Base-by-base conservation (phyloP, 257 asterid genomes). In the Nicotiana sylvestris region DNA sequence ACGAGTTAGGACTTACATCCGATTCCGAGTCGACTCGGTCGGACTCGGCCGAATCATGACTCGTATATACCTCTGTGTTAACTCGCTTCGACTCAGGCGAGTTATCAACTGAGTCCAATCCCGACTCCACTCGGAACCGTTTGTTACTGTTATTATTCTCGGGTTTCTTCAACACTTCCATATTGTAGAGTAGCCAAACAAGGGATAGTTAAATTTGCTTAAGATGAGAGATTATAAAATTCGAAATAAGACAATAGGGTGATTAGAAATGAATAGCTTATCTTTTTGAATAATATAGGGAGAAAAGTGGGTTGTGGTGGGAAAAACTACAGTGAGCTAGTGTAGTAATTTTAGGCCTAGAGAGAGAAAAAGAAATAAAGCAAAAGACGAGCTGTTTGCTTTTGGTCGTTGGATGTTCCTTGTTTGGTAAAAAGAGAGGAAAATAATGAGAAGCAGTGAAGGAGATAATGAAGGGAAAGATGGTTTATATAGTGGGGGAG, bases 71-170 rank as follows among this genome's bases (percentile, higher is more conserved):
- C 21, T 69, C 78, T 0, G 78, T 3, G 78, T 39, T 57, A 39
- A 81, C 84, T 60, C 85, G 85, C 18, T 84, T 81, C 4, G 78
- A 67, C 86, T 81, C 86, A 49, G 83, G 76, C 21, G 84, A 81
- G 76, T 74, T 39, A 7, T 7, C 27, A 13, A 9, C 17, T 17
- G 84, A 18, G 11, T 55, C 80, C 51, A 78, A 78, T 72, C 85
- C 84, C 1, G 86, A 82, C 87, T 82, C 90, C 15, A 61, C 76
- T 6, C 89, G 85, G 82, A 2, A 69, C 68, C 92, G 83, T 64
- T 87, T 89, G 70, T 53, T 82, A 62, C 16, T 55, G n/a, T 10
- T 58, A 29, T 17, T 64, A 29, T 17, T 69, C 4, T 81, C 87
- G 5, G 15, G 16, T 17, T 13, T 27, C 18, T 13, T 33, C 84